phyloP scores from a whole-genome alignment of 768 basidiomycete species.

The Auriscalpium vulgare region DNA sequence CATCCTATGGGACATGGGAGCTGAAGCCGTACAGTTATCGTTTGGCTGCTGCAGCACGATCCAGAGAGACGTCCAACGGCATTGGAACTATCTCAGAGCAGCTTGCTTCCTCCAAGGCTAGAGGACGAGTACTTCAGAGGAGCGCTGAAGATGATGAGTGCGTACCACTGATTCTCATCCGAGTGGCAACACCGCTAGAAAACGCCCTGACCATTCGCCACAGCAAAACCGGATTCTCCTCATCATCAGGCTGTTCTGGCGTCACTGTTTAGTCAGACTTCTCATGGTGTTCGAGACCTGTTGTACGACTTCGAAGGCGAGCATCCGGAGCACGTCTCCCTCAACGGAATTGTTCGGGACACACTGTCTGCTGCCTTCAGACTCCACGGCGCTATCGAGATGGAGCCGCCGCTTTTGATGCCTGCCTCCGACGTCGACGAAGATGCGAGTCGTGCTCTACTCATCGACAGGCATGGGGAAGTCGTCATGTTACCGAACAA shows the following conservation, averaged over 20 bases:
- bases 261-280: slow-evolving; percentile 68
- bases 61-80: slow-evolving; percentile 73
- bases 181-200: background rate
- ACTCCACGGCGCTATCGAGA: slow-evolving; percentile 84
- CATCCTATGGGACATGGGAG: background rate
- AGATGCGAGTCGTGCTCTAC: slow-evolving; percentile 55
- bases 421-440: slow-evolving; percentile 59
- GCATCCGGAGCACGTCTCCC: slow-evolving; percentile 56
- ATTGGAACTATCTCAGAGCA: slow-evolving; percentile 73
- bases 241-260: slow-evolving; percentile 74
- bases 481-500: slow-evolving; percentile 67
- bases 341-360: slow-evolving; percentile 73
- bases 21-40: slow-evolving; percentile 49
- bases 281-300: slow-evolving; percentile 54
- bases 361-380: slow-evolving; percentile 71
- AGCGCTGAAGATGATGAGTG: slow-evolving; percentile 69
- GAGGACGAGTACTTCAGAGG: slow-evolving; percentile 86
- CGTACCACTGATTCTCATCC: slow-evolving; percentile 15
- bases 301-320: slow-evolving; percentile 70
- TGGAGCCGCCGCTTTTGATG: slow-evolving; percentile 79
- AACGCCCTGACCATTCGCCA: background rate
- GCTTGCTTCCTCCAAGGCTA: slow-evolving; percentile 63
- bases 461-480: slow-evolving; percentile 78
- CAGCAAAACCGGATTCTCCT: slow-evolving; percentile 74
- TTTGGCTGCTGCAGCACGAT: slow-evolving; percentile 74